phyloP scores from a whole-genome alignment of 2,329 filamentous ascomycete genomes.

The Trichoderma sp. region DNA sequence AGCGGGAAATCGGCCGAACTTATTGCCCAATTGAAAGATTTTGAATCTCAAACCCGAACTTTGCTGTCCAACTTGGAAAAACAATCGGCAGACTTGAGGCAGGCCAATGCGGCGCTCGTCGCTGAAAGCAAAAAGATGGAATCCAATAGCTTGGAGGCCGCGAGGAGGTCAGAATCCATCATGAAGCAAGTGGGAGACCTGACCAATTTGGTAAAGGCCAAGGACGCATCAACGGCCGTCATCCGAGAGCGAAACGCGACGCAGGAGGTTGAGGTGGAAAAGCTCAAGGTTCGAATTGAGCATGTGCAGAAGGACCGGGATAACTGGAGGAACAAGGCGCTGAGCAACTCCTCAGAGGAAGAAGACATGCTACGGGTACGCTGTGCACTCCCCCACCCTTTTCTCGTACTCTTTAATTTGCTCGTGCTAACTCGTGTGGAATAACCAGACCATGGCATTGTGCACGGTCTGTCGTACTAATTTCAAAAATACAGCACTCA shows the following conservation, averaged over 20 bases:
- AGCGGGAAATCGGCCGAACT: slow-evolving; percentile 91
- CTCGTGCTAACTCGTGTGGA: not conserved
- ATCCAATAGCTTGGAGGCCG: slow-evolving; percentile 65
- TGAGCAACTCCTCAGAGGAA: slow-evolving; percentile 76
- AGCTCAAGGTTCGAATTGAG: slow-evolving; percentile 71
- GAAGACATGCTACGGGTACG: slow-evolving; percentile 83
- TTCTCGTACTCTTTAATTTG: not conserved
- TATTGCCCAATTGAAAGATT: slow-evolving; percentile 87
- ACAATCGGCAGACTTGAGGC: slow-evolving; percentile 78
- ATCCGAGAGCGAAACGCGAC: slow-evolving; percentile 57
- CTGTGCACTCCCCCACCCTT: slow-evolving; percentile 26
- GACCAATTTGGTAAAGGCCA: slow-evolving; percentile 68
- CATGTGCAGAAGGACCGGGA: slow-evolving; percentile 80
- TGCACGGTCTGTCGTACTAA: slow-evolving; percentile 91
- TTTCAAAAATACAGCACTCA: slow-evolving; percentile 91
- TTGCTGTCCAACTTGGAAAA: slow-evolving; percentile 85
- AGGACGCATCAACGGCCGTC: slow-evolving; percentile 59
- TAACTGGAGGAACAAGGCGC: slow-evolving; percentile 76
- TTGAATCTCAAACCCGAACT: slow-evolving; percentile 72
- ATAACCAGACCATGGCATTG: slow-evolving; percentile 46
- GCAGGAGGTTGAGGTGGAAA: slow-evolving; percentile 74
- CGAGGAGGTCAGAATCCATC: slow-evolving; percentile 66
- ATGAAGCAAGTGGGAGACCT: slow-evolving; percentile 75
- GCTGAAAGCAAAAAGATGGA: slow-evolving; percentile 74
- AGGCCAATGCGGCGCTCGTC: slow-evolving; percentile 68